Evolutionary conservation across 306 rosid species (phyloP).

Genomic region (Calophaca sinica): DNA sequence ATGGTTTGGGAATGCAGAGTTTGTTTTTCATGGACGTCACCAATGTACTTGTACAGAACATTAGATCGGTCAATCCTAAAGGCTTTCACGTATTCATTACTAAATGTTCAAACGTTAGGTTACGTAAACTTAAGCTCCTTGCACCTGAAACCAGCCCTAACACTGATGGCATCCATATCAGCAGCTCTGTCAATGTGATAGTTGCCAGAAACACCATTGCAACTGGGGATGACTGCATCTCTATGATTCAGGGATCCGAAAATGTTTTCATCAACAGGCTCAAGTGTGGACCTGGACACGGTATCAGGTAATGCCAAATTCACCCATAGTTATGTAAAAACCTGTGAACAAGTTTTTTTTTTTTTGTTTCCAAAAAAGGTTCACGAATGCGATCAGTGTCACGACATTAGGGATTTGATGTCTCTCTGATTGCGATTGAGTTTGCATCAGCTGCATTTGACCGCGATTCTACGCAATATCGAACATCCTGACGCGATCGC

Average conservation of each 20-base stretch:
- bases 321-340: background rate
- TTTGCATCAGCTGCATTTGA: no score
- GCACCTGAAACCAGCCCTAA: conserved; percentile 58
- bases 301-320: conserved; percentile 48
- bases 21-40: conserved; percentile 2
- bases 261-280: conserved; percentile 44
- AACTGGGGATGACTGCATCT: conserved; percentile 59
- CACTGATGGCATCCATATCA: conserved; percentile 58
- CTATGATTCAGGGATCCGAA: conserved; percentile 44
- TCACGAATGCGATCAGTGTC: no score
- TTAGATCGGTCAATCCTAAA: conserved; percentile 46
- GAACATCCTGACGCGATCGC: no score
- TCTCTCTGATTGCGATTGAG: no score
- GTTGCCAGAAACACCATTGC: conserved; percentile 32
- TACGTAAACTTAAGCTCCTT: conserved; percentile 27
- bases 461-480: no score
- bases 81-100: conserved; percentile 56
- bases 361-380: no score
- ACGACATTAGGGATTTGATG: no score
- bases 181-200: conserved; percentile 38
- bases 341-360: no score
- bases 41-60: conserved; percentile 34
- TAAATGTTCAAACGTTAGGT: conserved; percentile 44
- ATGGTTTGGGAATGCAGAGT: conserved; percentile 40
- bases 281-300: conserved; percentile 59